Evolutionary conservation across 306 rosid genomes (phyloP).

Genomic region (Trifolium pratense): DNA sequence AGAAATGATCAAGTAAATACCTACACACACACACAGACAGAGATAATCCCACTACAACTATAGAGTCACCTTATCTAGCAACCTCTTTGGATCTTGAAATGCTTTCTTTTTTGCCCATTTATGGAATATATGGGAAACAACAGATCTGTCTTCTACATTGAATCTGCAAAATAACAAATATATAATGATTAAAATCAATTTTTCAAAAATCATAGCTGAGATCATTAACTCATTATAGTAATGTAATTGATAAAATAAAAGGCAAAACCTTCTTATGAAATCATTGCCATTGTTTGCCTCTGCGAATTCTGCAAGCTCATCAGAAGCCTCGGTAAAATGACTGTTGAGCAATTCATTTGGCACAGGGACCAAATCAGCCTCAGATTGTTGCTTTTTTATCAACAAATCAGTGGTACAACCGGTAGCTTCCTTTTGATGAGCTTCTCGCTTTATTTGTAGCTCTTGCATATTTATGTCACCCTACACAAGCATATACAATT

Average conservation of each 20-base stretch:
- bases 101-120: slow-evolving; percentile 97
- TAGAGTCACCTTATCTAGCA: slow-evolving; percentile 81
- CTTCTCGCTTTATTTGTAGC: slow-evolving; percentile 46
- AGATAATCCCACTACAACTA: slow-evolving; percentile 5
- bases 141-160: slow-evolving; percentile 72
- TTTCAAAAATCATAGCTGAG: slow-evolving; percentile 28
- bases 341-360: slow-evolving; percentile 48
- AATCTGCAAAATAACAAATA: slow-evolving; percentile 60
- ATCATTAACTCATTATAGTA: slow-evolving; percentile 31
- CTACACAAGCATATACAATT: slow-evolving; percentile 52
- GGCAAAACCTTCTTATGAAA: slow-evolving; percentile 76
- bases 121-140: slow-evolving; percentile 82
- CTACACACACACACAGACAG: not conserved
- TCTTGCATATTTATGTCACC: slow-evolving; percentile 56
- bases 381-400: slow-evolving; percentile 41
- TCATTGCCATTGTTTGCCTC: slow-evolving; percentile 55
- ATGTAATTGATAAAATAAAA: slow-evolving; percentile 34
- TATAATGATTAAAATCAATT: slow-evolving; percentile 13
- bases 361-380: slow-evolving; percentile 50
- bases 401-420: slow-evolving; percentile 32
- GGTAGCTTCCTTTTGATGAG: slow-evolving; percentile 46
- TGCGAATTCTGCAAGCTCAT: slow-evolving; percentile 53
- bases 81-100: slow-evolving; percentile 90
- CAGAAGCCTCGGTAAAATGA: slow-evolving; percentile 46
- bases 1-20: not conserved